Evolutionary conservation across 2,329 filamentous ascomycete genomes (phyloP), one percentile per base, ranked within the genome.

Genomic region (Colletotrichum filicis): DNA sequence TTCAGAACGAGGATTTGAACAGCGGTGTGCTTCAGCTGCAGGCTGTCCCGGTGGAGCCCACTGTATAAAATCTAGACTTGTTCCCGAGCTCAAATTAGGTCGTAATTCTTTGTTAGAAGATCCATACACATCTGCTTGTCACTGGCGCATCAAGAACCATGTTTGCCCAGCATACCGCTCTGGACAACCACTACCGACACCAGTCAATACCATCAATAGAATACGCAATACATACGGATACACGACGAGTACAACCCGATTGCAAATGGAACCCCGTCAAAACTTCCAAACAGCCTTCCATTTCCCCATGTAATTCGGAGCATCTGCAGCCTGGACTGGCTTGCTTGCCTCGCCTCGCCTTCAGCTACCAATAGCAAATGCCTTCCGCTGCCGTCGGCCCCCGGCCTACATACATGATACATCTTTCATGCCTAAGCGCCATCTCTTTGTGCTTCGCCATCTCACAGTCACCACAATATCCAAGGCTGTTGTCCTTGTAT

Each of bases 111-210:
- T n/a, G 12, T 26, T 16, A 19, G 37, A 19, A 12, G 42, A 35
- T 2, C 2, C 42, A 12, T 22, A 12, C 59, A 28, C 53, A 14
- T 28, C 53, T 16, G 26, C 53, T 28, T 19, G 59, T 26, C 37
- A 49, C 58, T 46, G 58, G 16, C 42, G 42, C 59, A 52, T 62
- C 42, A 22, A 12, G 59, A 52, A 62, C 61, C 61, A 64, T 64
- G 61, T 26, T 49, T 55, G 61, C 61, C 30, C 46, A 55, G 46
- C 61, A 37, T 35, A 12, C n/a, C n/a, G 32, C 46, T 55, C 22
- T 55, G 49, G 61, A 37, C 61, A 64, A 53, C 61, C 61, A 37
- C 30, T 37, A 22, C 49, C 22, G 11, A 56, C 26, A 49, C 42
- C n/a, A 19, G 6, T 42, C 16, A 35, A 12, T 35, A 12, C 11